Evolutionary conservation across 768 basidiomycete genomes (phyloP).

Genomic region (Amanita fuliginea): DNA sequence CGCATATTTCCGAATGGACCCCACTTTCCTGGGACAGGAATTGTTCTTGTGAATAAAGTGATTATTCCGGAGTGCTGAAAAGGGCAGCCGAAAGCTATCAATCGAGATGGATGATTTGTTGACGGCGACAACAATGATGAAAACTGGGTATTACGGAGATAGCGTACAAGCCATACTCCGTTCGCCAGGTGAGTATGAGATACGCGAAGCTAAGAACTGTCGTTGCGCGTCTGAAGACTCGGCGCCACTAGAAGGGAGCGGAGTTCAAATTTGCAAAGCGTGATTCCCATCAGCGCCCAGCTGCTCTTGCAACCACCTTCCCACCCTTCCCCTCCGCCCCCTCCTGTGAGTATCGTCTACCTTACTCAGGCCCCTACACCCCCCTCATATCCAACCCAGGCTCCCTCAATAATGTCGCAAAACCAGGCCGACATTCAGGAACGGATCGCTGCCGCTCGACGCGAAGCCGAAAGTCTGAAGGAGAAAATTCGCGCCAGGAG

Average conservation of each 20-base stretch:
- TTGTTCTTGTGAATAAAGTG: not conserved
- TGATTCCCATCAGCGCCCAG: constrained; percentile 15
- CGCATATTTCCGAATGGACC: not conserved
- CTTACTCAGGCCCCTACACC: constrained; percentile 4
- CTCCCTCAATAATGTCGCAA: constrained; percentile 51
- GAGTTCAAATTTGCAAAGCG: constrained; percentile 11
- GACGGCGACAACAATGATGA: not conserved
- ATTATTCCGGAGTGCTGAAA: not conserved
- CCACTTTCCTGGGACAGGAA: not conserved
- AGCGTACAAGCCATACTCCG: not conserved
- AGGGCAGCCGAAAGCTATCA: no score
- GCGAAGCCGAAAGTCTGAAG: constrained; percentile 95
- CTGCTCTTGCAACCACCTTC: constrained; percentile 13
- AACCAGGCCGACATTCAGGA: constrained; percentile 79
- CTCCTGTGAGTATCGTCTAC: constrained; percentile 5
- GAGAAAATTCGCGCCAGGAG: constrained; percentile 97
- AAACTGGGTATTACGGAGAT: not conserved
- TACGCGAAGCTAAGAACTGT: not conserved
- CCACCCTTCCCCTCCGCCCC: constrained; percentile 13
- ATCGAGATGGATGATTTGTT: not conserved
- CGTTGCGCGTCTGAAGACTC: not conserved
- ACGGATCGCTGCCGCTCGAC: constrained; percentile 89
- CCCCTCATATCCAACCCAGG: not conserved
- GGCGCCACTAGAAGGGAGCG: not conserved
- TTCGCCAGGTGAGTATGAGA: not conserved